Evolutionary conservation across 164 flowering plant genomes (phyloP).

Genomic region (Echeveria elegans): DNA sequence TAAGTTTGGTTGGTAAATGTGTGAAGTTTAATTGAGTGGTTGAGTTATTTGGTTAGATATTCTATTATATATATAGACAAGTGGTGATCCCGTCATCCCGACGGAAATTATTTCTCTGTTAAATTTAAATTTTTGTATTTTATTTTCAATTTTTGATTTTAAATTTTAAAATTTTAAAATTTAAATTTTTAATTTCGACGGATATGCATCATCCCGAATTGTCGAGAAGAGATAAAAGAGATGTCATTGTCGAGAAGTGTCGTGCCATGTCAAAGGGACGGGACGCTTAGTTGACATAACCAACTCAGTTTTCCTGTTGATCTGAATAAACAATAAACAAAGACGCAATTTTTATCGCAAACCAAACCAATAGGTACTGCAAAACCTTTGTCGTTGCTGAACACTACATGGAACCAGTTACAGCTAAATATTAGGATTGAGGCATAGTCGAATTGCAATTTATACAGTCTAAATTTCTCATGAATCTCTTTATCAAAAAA

Average conservation of each 20-base stretch:
- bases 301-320: conserved; percentile 90
- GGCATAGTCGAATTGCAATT: not conserved
- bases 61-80: no score
- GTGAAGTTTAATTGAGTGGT: no score
- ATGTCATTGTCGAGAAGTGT: conserved; percentile 74
- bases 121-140: no score
- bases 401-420: not conserved
- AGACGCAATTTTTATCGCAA: not conserved
- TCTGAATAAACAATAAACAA: conserved; percentile 29
- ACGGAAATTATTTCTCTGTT: no score
- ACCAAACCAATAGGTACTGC: not conserved
- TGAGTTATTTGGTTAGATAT: no score
- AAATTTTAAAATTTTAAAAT: no score
- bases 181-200: no score
- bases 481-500: no score
- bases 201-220: no score
- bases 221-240: conserved; percentile 76
- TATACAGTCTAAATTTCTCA: not conserved
- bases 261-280: conserved; percentile 93
- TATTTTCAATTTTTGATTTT: no score
- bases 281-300: conserved; percentile 89
- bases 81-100: no score
- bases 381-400: not conserved
- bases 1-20: no score
- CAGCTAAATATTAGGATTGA: conserved; percentile 1